These are phyloP conservation scores for Amanita thiersii DNA, from an alignment of 768 basidiomycete species.

Conservation along the genomic window DNA sequence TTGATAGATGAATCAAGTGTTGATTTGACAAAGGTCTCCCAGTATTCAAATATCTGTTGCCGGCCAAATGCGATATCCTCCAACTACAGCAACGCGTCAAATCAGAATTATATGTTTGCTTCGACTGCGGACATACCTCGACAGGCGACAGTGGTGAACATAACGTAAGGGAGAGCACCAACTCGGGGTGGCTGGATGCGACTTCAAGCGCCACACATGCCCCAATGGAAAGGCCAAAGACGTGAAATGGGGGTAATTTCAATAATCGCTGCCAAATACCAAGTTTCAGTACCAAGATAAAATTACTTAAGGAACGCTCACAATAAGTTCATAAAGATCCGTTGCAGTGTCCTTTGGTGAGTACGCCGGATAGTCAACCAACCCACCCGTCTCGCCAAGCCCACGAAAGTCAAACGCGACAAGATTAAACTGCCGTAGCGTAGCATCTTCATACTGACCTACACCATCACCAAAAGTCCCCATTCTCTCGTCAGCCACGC, in stretches of 20 bases:
- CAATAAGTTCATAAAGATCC: constrained; percentile 25
- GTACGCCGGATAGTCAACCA: constrained; percentile 16
- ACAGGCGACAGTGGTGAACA: constrained; percentile 25
- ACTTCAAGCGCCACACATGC: constrained; percentile 24
- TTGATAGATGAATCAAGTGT: constrained; percentile 1
- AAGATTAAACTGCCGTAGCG: constrained; percentile 28
- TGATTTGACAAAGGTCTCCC: constrained; percentile 14
- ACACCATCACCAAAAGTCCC: neutral
- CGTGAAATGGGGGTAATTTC: constrained; percentile 23
- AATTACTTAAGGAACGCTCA: no score
- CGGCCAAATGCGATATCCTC: constrained; percentile 21
- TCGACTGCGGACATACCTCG: constrained; percentile 19
- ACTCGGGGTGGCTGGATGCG: constrained; percentile 21
- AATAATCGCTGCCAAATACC: no score
- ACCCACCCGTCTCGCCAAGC: constrained; percentile 22
- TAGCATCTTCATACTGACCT: constrained; percentile 29
- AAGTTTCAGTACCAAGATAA: constrained; percentile 8
- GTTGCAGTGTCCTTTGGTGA: constrained; percentile 22
- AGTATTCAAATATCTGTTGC: constrained; percentile 18
- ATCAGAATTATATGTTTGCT: neutral
- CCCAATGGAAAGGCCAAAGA: constrained; percentile 28
- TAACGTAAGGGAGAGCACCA: constrained; percentile 24
- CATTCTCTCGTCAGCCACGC: neutral
- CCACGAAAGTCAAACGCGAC: constrained; percentile 26
- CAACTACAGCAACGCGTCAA: constrained; percentile 12